phyloP scores from a whole-genome alignment of 352 stramenopile species.

The Aphanomyces stellatus region DNA sequence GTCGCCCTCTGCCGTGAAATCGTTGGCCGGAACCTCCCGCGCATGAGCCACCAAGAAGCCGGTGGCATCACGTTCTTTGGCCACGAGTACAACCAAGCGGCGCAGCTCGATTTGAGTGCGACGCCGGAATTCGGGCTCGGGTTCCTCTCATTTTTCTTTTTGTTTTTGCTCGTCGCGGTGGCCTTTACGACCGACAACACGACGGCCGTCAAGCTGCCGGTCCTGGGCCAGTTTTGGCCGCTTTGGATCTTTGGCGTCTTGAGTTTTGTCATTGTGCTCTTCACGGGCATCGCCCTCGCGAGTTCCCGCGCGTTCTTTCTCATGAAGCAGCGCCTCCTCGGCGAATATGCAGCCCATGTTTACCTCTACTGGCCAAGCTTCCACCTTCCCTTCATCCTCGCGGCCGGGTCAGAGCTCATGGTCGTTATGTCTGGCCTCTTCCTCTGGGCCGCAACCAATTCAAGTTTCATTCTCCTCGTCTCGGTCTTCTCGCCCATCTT shows the following conservation, averaged over 20 bases:
- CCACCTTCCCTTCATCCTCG: constrained; percentile 70
- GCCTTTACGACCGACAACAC: constrained; percentile 49
- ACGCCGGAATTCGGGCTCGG: constrained; percentile 77
- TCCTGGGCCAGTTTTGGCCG: constrained; percentile 61
- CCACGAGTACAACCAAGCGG: constrained; percentile 52
- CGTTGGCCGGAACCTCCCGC: constrained; percentile 66
- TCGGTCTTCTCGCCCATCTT: constrained; percentile 70
- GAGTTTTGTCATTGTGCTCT: constrained; percentile 74
- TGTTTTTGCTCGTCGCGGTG: constrained; percentile 71
- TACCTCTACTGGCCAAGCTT: constrained; percentile 59
- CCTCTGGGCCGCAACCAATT: constrained; percentile 65
- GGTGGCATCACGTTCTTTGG: constrained; percentile 79
- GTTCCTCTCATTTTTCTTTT: constrained; percentile 78
- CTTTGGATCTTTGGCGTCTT: constrained; percentile 83
- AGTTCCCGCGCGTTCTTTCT: constrained; percentile 77
- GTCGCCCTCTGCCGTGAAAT: constrained; percentile 73
- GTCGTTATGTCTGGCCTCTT: constrained; percentile 77
- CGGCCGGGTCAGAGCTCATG: constrained; percentile 62
- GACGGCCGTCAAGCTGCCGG: constrained; percentile 35
- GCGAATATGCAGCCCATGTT: constrained; percentile 62
- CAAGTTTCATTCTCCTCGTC: constrained; percentile 67
- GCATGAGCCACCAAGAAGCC: constrained; percentile 75
- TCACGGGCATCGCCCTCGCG: constrained; percentile 56
- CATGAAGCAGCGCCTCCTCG: constrained; percentile 64
- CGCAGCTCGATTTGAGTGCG: constrained; percentile 62